A percentile compares a stretch with the other conserved stretches of the same genome.
Conservation (phyloP, 371 early-diverging fungal genomes). For the Blyttiomyces sp. region DNA sequence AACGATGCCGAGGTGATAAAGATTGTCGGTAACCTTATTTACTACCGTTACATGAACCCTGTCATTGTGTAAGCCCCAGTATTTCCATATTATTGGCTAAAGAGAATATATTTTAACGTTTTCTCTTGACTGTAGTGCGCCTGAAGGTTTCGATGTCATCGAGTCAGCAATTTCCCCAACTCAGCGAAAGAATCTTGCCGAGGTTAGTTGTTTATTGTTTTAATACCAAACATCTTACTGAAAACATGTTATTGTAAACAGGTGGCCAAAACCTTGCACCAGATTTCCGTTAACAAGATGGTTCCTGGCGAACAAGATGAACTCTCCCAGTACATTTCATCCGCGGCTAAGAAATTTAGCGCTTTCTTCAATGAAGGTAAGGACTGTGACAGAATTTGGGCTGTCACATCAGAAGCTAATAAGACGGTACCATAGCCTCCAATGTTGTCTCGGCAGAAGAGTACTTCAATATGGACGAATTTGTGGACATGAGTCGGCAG, state of each 20-base stretch:
- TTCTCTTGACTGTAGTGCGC: constrained; percentile 64
- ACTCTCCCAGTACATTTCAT: constrained; percentile 71
- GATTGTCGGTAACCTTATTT: constrained; percentile 90
- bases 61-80: constrained; percentile 79
- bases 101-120: neutral
- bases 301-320: constrained; percentile 58
- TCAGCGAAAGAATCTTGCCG: constrained; percentile 93
- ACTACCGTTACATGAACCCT: constrained; percentile 95
- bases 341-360: constrained; percentile 70
- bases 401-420: too few species aligned
- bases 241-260: constrained; percentile 24
- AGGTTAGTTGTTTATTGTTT: constrained; percentile 31
- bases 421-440: too few species aligned
- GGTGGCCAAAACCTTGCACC: constrained; percentile 89
- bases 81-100: constrained; percentile 2
- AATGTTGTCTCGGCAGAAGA: constrained; percentile 82
- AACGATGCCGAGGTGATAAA: constrained; percentile 73
- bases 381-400: too few species aligned
- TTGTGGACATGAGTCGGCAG: constrained; percentile 76
- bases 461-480: constrained; percentile 87
- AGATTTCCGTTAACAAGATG: constrained; percentile 79
- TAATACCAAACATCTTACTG: neutral
- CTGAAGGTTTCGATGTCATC: constrained; percentile 94
- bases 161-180: constrained; percentile 71
- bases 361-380: constrained; percentile 71